phyloP scores from a whole-genome alignment of 495 filamentous ascomycete species.

The Chaetomium cochliodes region DNA sequence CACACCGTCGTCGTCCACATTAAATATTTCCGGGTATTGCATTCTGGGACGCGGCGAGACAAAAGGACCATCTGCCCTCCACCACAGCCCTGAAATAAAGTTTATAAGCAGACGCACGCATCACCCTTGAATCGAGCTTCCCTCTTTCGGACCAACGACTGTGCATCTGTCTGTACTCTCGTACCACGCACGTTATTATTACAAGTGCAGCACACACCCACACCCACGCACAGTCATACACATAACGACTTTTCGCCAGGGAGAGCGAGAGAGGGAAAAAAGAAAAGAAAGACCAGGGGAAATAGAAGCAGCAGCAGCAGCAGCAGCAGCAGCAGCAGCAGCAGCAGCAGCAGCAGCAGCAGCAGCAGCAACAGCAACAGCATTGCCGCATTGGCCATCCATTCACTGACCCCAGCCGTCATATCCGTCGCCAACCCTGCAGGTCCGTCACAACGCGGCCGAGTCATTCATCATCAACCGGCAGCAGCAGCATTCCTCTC shows the following conservation, averaged over 20 bases:
- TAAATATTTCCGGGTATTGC: constrained; percentile 36
- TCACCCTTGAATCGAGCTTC: constrained; percentile 4
- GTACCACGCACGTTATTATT: neutral
- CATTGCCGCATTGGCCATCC: neutral
- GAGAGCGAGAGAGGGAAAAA: too few species aligned
- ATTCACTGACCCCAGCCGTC: neutral
- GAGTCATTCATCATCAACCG: constrained; percentile 7
- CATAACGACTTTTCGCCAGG: neutral
- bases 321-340: neutral
- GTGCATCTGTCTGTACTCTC: neutral
- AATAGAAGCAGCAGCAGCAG: too few species aligned
- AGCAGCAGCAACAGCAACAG: too few species aligned
- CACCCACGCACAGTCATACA: neutral
- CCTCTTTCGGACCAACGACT: constrained; percentile 1
- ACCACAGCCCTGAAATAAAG: constrained; percentile 19
- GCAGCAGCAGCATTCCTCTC: neutral
- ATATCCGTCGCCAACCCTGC: neutral
- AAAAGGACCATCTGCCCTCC: constrained; percentile 21
- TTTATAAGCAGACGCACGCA: constrained; percentile 17
- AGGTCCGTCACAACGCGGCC: neutral
- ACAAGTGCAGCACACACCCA: neutral
- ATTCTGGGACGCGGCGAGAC: constrained; percentile 34
- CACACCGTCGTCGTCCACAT: constrained; percentile 26
- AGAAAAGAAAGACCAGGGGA: too few species aligned
- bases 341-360: too few species aligned